A percentile compares a stretch with the other conserved stretches of the same genome.
These are phyloP conservation scores for Athelia psychrophila DNA, from an alignment of 1,284 basidiomycete genomes.

Conservation along the genomic window DNA sequence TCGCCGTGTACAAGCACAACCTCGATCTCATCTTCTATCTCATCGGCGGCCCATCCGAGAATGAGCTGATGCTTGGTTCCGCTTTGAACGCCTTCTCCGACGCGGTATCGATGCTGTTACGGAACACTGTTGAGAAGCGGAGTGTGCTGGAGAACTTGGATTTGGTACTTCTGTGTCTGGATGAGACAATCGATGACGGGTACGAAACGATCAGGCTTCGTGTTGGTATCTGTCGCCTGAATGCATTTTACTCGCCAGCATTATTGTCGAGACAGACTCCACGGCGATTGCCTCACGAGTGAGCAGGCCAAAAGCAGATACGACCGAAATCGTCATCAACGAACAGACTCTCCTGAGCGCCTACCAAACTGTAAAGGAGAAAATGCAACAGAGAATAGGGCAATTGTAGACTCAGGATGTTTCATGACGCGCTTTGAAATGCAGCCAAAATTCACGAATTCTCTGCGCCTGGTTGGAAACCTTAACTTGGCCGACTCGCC, in stretches of 20 bases:
- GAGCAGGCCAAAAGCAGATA: constrained; percentile 89
- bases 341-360: constrained; percentile 95
- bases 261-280: constrained; percentile 97
- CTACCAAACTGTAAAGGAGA: constrained; percentile 88
- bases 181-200: constrained; percentile 99
- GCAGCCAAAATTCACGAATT: no score
- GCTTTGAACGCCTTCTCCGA: constrained; percentile 87
- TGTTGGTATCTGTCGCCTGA: background rate
- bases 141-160: constrained; percentile 95
- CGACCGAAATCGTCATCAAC: constrained; percentile 97
- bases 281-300: constrained; percentile 95
- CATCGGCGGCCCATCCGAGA: constrained; percentile 85
- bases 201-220: constrained; percentile 41
- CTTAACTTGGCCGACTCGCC: no score
- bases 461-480: no score
- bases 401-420: constrained; percentile 36
- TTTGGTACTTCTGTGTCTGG: constrained; percentile 88
- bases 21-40: constrained; percentile 97
- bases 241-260: constrained; percentile 21
- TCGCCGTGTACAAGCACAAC: constrained; percentile 93
- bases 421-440: background rate
- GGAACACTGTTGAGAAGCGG: constrained; percentile 94
- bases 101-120: constrained; percentile 80
- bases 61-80: constrained; percentile 93
- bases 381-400: constrained; percentile 63